Evolutionary conservation across 805 yeast genomes (phyloP).

Genomic region (Jamesozyma rosinii): DNA sequence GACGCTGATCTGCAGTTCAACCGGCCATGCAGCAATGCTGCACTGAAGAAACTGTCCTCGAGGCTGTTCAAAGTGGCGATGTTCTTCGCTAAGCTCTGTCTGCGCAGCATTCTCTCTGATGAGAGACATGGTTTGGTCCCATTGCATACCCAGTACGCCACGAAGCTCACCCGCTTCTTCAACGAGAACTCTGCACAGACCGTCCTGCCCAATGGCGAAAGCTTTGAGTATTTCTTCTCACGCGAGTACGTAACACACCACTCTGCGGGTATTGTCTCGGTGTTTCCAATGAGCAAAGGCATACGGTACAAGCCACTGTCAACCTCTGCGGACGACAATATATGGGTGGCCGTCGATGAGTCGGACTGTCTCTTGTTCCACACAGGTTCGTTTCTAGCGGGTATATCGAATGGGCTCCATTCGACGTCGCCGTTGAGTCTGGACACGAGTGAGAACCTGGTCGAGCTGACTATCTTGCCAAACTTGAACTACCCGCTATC

Average conservation of each 20-base stretch:
- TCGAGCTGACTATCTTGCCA: constrained; percentile 14
- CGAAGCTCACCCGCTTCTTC: constrained; percentile 18
- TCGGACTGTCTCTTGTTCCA: constrained; percentile 26
- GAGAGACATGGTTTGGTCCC: neutral
- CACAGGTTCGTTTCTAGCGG: constrained; percentile 19
- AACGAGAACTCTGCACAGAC: neutral
- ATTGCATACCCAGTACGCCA: constrained; percentile 8
- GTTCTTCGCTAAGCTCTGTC: constrained; percentile 17
- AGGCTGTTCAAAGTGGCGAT: constrained; percentile 18
- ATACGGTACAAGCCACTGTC: constrained; percentile 21
- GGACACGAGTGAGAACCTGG: constrained; percentile 11
- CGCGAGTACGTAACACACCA: constrained; percentile 12
- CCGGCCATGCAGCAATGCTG: constrained; percentile 10
- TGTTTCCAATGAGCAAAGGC: constrained; percentile 22
- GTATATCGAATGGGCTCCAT: constrained; percentile 17
- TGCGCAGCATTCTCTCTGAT: constrained; percentile 9
- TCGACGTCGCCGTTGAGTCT: constrained; percentile 19
- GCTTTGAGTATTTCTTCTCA: constrained; percentile 12
- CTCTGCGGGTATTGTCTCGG: constrained; percentile 21
- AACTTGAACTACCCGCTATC: neutral
- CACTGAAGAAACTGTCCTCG: constrained; percentile 12
- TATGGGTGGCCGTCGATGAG: constrained; percentile 20
- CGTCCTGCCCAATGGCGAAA: constrained; percentile 12
- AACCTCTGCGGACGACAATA: constrained; percentile 17
- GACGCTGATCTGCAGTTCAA: constrained; percentile 12